Percentiles rank a stretch among this genome's conserved stretches.
Evolutionary conservation across 2,329 filamentous ascomycete species (phyloP).

Genomic region (Geosmithia flava): DNA sequence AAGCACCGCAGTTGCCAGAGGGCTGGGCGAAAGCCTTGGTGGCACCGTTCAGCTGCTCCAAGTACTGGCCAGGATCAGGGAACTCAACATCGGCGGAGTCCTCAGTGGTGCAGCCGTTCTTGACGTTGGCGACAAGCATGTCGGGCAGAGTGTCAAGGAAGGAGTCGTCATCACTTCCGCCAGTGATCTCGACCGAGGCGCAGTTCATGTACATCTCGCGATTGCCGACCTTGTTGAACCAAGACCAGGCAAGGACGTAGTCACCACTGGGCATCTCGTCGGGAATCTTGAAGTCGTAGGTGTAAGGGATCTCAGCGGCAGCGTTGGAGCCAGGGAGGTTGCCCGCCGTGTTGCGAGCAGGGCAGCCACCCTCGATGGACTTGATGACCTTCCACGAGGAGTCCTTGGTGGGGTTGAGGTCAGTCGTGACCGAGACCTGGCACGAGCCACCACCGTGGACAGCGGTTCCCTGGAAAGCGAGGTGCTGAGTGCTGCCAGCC

Average conservation of each 20-base stretch:
- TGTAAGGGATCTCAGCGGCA: conserved; percentile 30
- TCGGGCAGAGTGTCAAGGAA: conserved; percentile 53
- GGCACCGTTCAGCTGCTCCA: conserved; percentile 32
- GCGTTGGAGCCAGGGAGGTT: conserved; percentile 41
- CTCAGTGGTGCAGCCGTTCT: conserved; percentile 37
- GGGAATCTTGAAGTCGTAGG: conserved; percentile 62
- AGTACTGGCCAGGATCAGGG: conserved; percentile 45
- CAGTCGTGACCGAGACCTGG: conserved; percentile 77
- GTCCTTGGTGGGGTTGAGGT: conserved; percentile 51
- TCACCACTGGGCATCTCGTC: conserved; percentile 59
- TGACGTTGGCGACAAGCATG: conserved; percentile 58
- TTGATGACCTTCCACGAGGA: conserved; percentile 82
- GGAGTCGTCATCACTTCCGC: conserved; percentile 30
- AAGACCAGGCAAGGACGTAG: conserved; percentile 81
- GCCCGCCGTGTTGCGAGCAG: conserved; percentile 41
- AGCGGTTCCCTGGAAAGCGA: conserved; percentile 60
- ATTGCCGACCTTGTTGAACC: conserved; percentile 89
- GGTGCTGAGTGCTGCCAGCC: conserved; percentile 22
- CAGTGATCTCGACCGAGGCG: conserved; percentile 57
- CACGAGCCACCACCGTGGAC: conserved; percentile 88
- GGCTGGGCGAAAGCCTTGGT: conserved; percentile 19
- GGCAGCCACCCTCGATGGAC: conserved; percentile 78
- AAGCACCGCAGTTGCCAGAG: conserved; percentile 5
- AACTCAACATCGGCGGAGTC: conserved; percentile 42
- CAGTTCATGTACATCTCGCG: conserved; percentile 99